Percentiles rank a stretch among this genome's conserved stretches.
These are phyloP conservation scores for Pichia insulana DNA, from an alignment of 805 yeast species.

Conservation along the genomic window DNA sequence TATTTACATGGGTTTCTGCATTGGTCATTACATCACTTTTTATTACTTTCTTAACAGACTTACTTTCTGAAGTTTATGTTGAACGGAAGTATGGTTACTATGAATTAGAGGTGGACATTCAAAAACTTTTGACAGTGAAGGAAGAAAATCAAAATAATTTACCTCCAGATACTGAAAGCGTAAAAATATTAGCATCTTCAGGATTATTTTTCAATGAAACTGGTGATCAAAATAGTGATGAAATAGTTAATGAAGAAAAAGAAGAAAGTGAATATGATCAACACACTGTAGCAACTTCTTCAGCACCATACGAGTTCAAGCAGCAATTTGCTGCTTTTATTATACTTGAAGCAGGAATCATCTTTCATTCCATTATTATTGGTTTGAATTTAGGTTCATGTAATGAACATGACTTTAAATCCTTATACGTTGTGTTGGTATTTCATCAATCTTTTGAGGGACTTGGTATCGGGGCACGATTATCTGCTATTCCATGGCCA, in stretches of 20 bases:
- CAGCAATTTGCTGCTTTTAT: conserved; percentile 14
- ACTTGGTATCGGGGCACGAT: conserved; percentile 69
- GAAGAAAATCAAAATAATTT: conserved; percentile 12
- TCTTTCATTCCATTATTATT: conserved; percentile 72
- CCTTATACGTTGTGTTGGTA: conserved; percentile 53
- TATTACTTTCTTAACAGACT: conserved; percentile 37
- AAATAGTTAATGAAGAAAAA: conserved; percentile 11
- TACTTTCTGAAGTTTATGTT: conserved; percentile 33
- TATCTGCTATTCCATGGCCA: conserved; percentile 44
- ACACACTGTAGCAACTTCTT: conserved; percentile 7
- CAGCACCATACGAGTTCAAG: conserved; percentile 7
- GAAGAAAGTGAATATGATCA: no score
- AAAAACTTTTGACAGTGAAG: conserved; percentile 23
- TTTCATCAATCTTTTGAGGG: conserved; percentile 81
- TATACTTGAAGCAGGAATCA: conserved; percentile 57
- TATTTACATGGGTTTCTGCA: conserved; percentile 43
- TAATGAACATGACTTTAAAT: conserved; percentile 54
- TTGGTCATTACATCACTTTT: conserved; percentile 38
- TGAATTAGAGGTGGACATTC: conserved; percentile 10
- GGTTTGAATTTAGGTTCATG: conserved; percentile 69
- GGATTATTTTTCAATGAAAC: not conserved
- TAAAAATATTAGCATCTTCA: not conserved
- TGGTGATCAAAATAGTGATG: not conserved
- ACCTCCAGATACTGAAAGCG: not conserved
- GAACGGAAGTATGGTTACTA: conserved; percentile 23